Conservation (phyloP, 2,329 filamentous ascomycete species). For the Cryphonectria naterciae region DNA sequence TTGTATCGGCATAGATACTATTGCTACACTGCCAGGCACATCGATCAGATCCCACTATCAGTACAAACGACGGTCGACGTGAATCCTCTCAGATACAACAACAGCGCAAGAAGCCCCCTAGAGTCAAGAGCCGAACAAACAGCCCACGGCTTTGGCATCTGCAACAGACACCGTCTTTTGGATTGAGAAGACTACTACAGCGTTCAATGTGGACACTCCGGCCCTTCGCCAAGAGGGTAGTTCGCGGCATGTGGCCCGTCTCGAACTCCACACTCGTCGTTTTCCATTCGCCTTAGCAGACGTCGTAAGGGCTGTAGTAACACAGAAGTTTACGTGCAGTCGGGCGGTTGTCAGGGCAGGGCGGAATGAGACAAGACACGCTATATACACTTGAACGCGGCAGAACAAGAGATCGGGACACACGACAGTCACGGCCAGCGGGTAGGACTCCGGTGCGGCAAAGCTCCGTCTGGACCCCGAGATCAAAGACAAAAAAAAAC, state of each 20-base stretch:
- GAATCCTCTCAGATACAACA: background rate
- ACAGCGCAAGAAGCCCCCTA: background rate
- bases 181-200: background rate
- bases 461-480: background rate
- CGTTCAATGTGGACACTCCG: background rate
- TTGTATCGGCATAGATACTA: background rate
- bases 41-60: background rate
- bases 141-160: background rate
- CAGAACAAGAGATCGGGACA: background rate
- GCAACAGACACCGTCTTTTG: background rate
- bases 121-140: background rate
- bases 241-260: background rate
- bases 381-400: background rate
- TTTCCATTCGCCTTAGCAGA: background rate
- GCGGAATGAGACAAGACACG: background rate
- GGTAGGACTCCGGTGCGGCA: background rate
- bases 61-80: background rate
- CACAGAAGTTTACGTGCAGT: background rate
- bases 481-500: background rate
- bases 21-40: background rate
- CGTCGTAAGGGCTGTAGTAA: background rate
- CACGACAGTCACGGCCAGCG: background rate
- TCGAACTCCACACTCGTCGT: background rate
- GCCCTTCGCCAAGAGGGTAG: slow-evolving; percentile 1
- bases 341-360: background rate